phyloP scores from a whole-genome alignment of 345 rosid species.

The Diplotaxis tenuifolia region DNA sequence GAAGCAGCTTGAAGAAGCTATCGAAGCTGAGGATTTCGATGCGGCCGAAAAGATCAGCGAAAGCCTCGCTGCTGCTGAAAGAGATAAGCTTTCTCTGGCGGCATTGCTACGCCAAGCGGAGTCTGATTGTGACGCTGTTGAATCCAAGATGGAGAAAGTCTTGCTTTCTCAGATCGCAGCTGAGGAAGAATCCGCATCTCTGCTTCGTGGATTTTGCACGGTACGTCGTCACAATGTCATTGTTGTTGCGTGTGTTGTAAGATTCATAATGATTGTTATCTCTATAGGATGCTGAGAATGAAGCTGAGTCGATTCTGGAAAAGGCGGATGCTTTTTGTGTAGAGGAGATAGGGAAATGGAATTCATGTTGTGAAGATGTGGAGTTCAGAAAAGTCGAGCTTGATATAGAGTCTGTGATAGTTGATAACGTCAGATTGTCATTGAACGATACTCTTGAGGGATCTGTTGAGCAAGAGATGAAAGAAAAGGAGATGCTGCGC shows the following conservation, averaged over 20 bases:
- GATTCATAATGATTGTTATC: not conserved
- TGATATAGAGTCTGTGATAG: slow-evolving; percentile 58
- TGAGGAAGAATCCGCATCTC: slow-evolving; percentile 69
- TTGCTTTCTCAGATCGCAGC: slow-evolving; percentile 59
- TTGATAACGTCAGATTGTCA: slow-evolving; percentile 50
- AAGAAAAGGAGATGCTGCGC: slow-evolving; percentile 50
- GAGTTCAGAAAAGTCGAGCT: slow-evolving; percentile 63
- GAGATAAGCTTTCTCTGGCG: slow-evolving; percentile 47
- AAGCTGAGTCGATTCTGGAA: slow-evolving; percentile 50
- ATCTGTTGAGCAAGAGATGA: slow-evolving; percentile 52
- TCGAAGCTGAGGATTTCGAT: slow-evolving; percentile 87
- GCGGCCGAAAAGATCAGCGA: slow-evolving; percentile 76
- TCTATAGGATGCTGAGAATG: slow-evolving; percentile 57
- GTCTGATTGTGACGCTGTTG: slow-evolving; percentile 57
- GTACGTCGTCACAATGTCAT: slow-evolving; percentile 40
- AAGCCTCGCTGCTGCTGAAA: slow-evolving; percentile 57
- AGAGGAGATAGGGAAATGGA: slow-evolving; percentile 58
- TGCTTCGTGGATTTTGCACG: slow-evolving; percentile 55
- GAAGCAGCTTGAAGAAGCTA: slow-evolving; percentile 68
- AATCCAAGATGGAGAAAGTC: slow-evolving; percentile 59
- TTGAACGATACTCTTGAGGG: slow-evolving; percentile 51
- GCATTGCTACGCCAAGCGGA: slow-evolving; percentile 57
- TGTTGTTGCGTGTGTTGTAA: not conserved
- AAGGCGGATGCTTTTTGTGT: slow-evolving; percentile 45
- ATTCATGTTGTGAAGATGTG: slow-evolving; percentile 57